Base-by-base conservation (phyloP, 352 stramenopile species). In the Globisporangium recalcitrans region DNA sequence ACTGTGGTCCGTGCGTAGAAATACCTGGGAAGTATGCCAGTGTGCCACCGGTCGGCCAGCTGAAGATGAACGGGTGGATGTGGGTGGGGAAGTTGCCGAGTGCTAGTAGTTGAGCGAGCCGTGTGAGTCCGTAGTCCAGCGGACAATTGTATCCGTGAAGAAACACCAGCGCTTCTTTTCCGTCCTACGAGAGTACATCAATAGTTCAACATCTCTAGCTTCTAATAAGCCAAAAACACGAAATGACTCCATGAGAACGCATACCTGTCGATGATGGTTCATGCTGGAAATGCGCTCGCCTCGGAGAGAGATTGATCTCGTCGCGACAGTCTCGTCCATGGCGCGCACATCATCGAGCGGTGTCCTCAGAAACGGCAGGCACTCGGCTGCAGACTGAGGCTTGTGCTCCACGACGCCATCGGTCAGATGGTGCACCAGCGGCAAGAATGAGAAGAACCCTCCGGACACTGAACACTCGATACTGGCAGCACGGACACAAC, bases 31-130 rank as follows among this genome's bases (percentile, higher is more conserved):
- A 88, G 53, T 88, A 91, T 8, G 79, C 74, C 11, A 91, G 63
- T 0, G 72, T 69, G 24, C 79, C 77, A 29, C 76, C 82, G 29
- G 74, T 91, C 0, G 82, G 78, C 82, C 82, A 91, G 53, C 80
- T 89, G 42, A 91, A 91, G 1, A 91, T 70, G 51, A 82, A 89
- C 29, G 82, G 82, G 34, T 91, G 82, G 58, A 91, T 84, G 22
- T 71, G 71, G 0, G 75, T 71, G 0, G 82, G 82, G 44, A 91
- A 91, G 32, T 89, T 77, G 3, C 80, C 82, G 6, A 88, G 72
- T 0, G 82, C 70, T 7, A 91, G 52, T 13, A 91, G 68, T 63
- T 91, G 82, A 0, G 70, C 82, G 1, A 88, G 62, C 3, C 78
- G 71, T 24, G 79, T 78, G 58, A 91, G 77, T 10, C 69, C 72